Percentiles rank a stretch among this genome's conserved stretches.
These are phyloP conservation scores for Anthoceros angustus DNA, from an alignment of 225 moss, liverwort and hornwort genomes.

Conservation along the genomic window DNA sequence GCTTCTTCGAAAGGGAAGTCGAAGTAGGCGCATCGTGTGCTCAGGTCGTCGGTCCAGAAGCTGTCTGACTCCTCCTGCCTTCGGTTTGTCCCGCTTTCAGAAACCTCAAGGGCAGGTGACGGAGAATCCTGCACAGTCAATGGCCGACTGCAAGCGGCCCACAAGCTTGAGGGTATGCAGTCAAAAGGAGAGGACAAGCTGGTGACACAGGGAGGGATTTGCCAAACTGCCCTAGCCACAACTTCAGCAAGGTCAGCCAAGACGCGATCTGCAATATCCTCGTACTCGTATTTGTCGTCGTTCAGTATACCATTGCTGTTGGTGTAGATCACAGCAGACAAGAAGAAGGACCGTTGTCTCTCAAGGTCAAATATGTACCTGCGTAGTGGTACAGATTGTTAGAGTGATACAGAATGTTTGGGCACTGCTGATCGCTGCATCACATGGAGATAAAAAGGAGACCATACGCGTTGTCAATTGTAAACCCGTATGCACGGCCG, in stretches of 20 bases:
- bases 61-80: too few species aligned
- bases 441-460: neutral
- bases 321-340: constrained; percentile 55
- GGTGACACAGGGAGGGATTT: constrained; percentile 21
- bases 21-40: too few species aligned
- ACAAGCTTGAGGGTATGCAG: constrained; percentile 33
- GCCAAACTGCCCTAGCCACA: constrained; percentile 49
- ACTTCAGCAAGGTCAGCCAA: constrained; percentile 70
- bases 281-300: constrained; percentile 64
- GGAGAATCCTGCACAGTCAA: constrained; percentile 7
- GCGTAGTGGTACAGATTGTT: too few species aligned
- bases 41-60: too few species aligned
- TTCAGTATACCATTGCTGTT: constrained; percentile 69
- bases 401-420: constrained; percentile 11
- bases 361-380: constrained; percentile 70
- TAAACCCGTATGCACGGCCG: constrained; percentile 79
- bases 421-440: neutral
- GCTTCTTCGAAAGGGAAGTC: neutral
- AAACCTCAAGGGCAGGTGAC: neutral
- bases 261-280: constrained; percentile 37
- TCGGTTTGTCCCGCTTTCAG: constrained; percentile 10
- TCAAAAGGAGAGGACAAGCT: constrained; percentile 23
- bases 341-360: constrained; percentile 58
- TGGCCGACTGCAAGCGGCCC: constrained; percentile 20
- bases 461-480: constrained; percentile 65